Evolutionary conservation across 148 eudicot genomes (phyloP).

Genomic region (Heliosperma pusillum): DNA sequence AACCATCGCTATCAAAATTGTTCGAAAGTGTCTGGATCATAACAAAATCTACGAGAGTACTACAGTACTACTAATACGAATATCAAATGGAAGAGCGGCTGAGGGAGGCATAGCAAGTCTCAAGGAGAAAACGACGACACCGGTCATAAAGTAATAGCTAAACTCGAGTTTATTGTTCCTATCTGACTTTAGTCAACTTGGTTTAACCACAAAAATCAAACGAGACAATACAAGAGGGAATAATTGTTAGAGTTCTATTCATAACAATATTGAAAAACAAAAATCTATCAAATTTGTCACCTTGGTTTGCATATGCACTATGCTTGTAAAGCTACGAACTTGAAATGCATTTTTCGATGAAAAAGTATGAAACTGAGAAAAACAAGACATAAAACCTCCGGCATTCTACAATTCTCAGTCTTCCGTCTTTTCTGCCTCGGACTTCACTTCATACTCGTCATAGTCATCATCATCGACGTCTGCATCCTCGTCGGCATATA

Average conservation of each 20-base stretch:
- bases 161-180: too few species aligned
- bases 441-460: slow-evolving; percentile 35
- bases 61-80: too few species aligned
- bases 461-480: slow-evolving; percentile 42
- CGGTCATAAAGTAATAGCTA: neutral
- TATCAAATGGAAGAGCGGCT: too few species aligned
- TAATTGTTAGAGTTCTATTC: neutral
- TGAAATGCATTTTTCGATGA: neutral
- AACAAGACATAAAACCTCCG: neutral
- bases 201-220: neutral
- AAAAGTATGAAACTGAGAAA: neutral
- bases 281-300: neutral
- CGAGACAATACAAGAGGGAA: too few species aligned
- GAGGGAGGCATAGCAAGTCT: too few species aligned
- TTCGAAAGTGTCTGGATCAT: too few species aligned
- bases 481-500: slow-evolving; percentile 24
- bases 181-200: too few species aligned
- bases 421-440: slow-evolving; percentile 21
- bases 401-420: slow-evolving; percentile 1
- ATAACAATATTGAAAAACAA: neutral
- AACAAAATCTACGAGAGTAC: too few species aligned
- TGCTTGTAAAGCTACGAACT: neutral
- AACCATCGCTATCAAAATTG: too few species aligned
- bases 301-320: neutral
- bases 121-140: too few species aligned